Conservation (phyloP, 331 rosid genomes). For the Phaseolus coccineus region DNA sequence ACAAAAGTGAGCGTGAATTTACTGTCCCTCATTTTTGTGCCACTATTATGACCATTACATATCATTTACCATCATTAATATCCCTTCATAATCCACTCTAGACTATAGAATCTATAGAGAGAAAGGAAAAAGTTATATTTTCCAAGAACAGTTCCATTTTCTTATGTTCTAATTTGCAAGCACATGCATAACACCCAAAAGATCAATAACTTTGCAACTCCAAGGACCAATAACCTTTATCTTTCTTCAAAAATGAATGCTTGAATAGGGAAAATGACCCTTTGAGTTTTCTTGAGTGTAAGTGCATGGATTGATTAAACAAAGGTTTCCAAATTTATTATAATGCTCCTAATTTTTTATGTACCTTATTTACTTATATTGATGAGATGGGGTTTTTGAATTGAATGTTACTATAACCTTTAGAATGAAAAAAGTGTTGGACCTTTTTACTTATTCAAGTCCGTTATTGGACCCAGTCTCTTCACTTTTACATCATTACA, state of each 20-base stretch:
- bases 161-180: not conserved
- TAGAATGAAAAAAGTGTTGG: slow-evolving; percentile 44
- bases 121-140: not conserved
- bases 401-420: slow-evolving; percentile 38
- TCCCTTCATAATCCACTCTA: slow-evolving; percentile 43
- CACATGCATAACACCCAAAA: slow-evolving; percentile 34
- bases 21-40: slow-evolving; percentile 64
- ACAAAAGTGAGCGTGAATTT: slow-evolving; percentile 54
- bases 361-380: not conserved
- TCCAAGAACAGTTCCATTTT: slow-evolving; percentile 26
- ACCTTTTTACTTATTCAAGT: slow-evolving; percentile 47
- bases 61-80: slow-evolving; percentile 48
- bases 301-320: slow-evolving; percentile 35
- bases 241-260: slow-evolving; percentile 18
- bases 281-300: not conserved
- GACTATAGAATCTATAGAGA: slow-evolving; percentile 46
- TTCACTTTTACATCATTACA: slow-evolving; percentile 48
- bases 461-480: slow-evolving; percentile 42
- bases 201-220: slow-evolving; percentile 23
- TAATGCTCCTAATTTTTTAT: slow-evolving; percentile 3
- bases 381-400: slow-evolving; percentile 17
- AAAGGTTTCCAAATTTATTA: slow-evolving; percentile 22
- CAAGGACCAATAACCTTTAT: not conserved
- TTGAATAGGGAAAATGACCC: slow-evolving; percentile 33
- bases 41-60: slow-evolving; percentile 47